Evolutionary conservation across 805 yeast genomes (phyloP), one percentile per base, ranked within the genome.

Genomic region (Lipomyces chichibuensis): DNA sequence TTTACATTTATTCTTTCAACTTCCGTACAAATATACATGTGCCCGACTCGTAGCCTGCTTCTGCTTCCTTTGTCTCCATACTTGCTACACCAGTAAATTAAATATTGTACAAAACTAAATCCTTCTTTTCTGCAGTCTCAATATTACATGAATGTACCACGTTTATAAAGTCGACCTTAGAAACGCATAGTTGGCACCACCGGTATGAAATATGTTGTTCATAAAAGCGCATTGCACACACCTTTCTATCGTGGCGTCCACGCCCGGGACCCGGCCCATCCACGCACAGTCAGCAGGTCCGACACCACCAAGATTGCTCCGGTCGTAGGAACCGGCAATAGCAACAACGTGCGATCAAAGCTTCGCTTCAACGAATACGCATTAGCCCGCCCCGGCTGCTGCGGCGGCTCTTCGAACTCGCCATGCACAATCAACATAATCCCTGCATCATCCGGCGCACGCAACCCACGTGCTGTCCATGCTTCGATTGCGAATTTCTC

Each of bases 391-490:
- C 49, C 67, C 7, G 65, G 64, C 62, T 53, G 62, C 76, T 74
- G 49, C 69, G 65, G 63, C 72, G 49, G 35, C 77, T 95, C 98
- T 60, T 86, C 87, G 75, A 86, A 94, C 65, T 85, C 88, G 3
- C 99, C 99, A 79, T 95, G 99, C 17, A 94, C 78, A 0, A 87
- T 82, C 57, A 94, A 84, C 74, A 90, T 82, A 73, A 95, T 86
- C 17, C 72, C 72, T 61, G 87, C 85, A 35, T 92, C 84, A 59
- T 85, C 87, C 7, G 91, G 87, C 65, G 82, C 84, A 32, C 92
- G 84, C 5, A 80, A 75, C 17, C 75, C 78, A n/a, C 64, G 59
- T 23, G 77, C 67, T 13, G 77, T 72, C 66, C 67, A 68, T 1
- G 91, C 84, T 75, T 95, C 97, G 79, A 93, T 84, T 32, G 96